Evolutionary conservation across 495 filamentous ascomycete species (phyloP).

Genomic region (Neurospora sp.): DNA sequence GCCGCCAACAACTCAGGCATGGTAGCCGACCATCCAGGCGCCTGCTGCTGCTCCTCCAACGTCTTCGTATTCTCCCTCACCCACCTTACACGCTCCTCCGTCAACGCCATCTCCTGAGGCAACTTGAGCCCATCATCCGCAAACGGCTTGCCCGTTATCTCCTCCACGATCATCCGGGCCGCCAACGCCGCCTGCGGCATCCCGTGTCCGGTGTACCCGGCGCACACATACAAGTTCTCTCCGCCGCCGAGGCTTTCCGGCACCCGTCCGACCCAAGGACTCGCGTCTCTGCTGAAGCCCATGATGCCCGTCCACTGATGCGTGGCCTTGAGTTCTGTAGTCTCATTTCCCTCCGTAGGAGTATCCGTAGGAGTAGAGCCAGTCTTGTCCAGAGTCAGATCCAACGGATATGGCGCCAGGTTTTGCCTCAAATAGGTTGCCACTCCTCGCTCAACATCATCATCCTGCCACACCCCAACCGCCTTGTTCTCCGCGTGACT

Average conservation of each 20-base stretch:
- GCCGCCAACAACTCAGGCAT: constrained; percentile 4
- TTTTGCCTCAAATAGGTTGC: constrained; percentile 29
- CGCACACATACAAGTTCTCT: constrained; percentile 22
- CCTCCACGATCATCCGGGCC: constrained; percentile 53
- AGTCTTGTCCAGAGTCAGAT: constrained; percentile 3
- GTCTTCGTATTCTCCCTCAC: constrained; percentile 7
- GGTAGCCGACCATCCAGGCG: constrained; percentile 13
- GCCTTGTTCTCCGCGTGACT: constrained; percentile 31
- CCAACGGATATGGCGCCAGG: constrained; percentile 19
- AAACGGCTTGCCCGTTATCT: constrained; percentile 39
- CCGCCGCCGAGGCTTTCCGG: constrained; percentile 32
- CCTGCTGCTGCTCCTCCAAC: not conserved
- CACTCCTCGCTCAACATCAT: constrained; percentile 48
- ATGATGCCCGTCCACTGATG: constrained; percentile 76
- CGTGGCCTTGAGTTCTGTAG: constrained; percentile 38
- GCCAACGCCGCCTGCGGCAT: constrained; percentile 70
- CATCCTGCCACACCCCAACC: constrained; percentile 48
- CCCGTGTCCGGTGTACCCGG: constrained; percentile 64
- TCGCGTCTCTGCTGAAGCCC: constrained; percentile 60
- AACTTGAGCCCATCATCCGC: constrained; percentile 9
- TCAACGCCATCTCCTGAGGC: constrained; percentile 38
- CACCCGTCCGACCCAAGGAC: constrained; percentile 58
- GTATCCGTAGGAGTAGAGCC: not conserved
- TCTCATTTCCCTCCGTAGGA: constrained; percentile 6
- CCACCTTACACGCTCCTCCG: constrained; percentile 25